These are phyloP conservation scores for Endogone sp. DNA, from an alignment of 192 early-diverging fungal species.

Conservation along the genomic window DNA sequence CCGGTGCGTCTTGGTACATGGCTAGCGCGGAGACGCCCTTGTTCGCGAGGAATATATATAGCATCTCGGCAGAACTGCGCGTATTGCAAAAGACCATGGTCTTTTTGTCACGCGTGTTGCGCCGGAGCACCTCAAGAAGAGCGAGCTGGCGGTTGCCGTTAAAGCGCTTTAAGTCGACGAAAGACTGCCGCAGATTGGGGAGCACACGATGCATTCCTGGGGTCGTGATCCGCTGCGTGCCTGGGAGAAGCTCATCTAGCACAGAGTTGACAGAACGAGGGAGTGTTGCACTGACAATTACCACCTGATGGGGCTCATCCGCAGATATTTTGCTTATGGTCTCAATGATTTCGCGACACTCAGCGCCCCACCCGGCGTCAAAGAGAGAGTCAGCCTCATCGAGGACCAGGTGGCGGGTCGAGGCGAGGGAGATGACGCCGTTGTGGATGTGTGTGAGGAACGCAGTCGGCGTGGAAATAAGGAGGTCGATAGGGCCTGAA, in stretches of 20 bases:
- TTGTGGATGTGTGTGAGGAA: slow-evolving; percentile 52
- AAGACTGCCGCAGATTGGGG: slow-evolving; percentile 72
- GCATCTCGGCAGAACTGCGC: slow-evolving; percentile 49
- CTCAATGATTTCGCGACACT: slow-evolving; percentile 54
- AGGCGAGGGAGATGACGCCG: slow-evolving; percentile 53
- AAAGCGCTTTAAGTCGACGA: slow-evolving; percentile 68
- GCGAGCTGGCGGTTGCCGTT: slow-evolving; percentile 68
- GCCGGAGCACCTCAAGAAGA: slow-evolving; percentile 65
- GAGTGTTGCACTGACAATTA: slow-evolving; percentile 68
- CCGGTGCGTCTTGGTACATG: slow-evolving; percentile 28
- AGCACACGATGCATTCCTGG: slow-evolving; percentile 75
- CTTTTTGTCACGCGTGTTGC: slow-evolving; percentile 56
- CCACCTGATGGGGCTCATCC: slow-evolving; percentile 42
- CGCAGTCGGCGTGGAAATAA: slow-evolving; percentile 82
- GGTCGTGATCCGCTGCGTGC: slow-evolving; percentile 69
- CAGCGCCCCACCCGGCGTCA: slow-evolving; percentile 72
- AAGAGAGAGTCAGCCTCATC: slow-evolving; percentile 96
- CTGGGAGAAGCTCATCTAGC: slow-evolving; percentile 52
- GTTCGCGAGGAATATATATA: slow-evolving; percentile 50
- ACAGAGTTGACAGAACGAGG: slow-evolving; percentile 63
- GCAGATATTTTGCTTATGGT: no score
- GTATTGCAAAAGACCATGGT: slow-evolving; percentile 89
- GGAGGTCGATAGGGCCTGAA: slow-evolving; percentile 71
- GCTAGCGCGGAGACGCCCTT: slow-evolving; percentile 30
- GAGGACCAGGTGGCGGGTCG: slow-evolving; percentile 68